Evolutionary conservation across 2,329 filamentous ascomycete species (phyloP), one percentile per base, ranked within the genome.

Genomic region (Gnomoniopsis sp.): DNA sequence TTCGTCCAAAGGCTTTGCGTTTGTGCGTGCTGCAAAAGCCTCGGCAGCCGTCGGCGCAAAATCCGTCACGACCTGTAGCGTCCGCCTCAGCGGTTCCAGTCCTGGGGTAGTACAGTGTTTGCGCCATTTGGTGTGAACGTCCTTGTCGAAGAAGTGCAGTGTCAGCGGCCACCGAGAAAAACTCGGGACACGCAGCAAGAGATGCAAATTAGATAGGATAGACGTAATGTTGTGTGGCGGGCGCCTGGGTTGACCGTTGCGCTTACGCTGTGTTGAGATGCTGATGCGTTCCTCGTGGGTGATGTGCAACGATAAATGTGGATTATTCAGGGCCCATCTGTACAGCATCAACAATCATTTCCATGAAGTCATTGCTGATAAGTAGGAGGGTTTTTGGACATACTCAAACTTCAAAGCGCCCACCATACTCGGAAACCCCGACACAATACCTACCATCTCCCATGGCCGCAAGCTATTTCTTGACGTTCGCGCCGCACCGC

Each of bases 371-470:
- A 6, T n/a, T 15, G 17, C 36, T 3, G 36, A n/a, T 6, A 41
- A 41, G 38, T 19, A 15, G 14, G 36, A 23, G 21, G 6, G 3
- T 10, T 21, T 3, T 19, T 26, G 22, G 36, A 70, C 58, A 10
- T 79, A 95, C 89, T 98, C 93, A 69, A 99, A 98, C 69, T 98
- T 93, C 63, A 99, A 75, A 1, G 95, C 95, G 0, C 90, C 91
- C 38, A 93, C 85, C 67, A 88, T 88, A 65, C 89, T 93, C 0
- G 90, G 91, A 64, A 99, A 99, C 0, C 93, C 93, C 7, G 90
- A 89, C 1, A 98, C 89, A 6, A 97, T 79, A 44, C 86, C 87
- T 2, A 90, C 84, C 89, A 96, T 96, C 69, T 96, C 90, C 92
- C 95, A 98, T 0, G 95, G 95, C 46, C 91, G 83, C 62, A 93